phyloP scores from a whole-genome alignment of 768 basidiomycete species.

The Phanerodontia chrysosporium region DNA sequence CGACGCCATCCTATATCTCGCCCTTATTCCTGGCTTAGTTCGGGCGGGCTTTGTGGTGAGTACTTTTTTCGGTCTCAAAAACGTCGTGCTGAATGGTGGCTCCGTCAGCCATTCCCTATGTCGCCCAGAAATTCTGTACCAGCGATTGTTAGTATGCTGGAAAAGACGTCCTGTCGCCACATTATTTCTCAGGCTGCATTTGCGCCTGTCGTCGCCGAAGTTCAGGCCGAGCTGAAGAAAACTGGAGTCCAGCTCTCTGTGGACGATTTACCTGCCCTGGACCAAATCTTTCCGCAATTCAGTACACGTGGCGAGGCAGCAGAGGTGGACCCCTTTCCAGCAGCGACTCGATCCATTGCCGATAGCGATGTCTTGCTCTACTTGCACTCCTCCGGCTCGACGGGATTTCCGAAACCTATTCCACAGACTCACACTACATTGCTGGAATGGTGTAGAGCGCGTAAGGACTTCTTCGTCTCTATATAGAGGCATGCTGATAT shows the following conservation, averaged over 20 bases:
- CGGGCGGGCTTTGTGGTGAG: slow-evolving; percentile 14
- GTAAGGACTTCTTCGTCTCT: not conserved
- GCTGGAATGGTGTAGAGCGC: not conserved
- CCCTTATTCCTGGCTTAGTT: slow-evolving; percentile 17
- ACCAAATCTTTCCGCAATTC: slow-evolving; percentile 2
- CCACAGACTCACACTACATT: not conserved
- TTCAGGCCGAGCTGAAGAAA: slow-evolving; percentile 3
- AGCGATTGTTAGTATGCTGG: slow-evolving; percentile 33
- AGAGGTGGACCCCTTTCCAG: slow-evolving; percentile 11
- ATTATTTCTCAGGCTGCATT: slow-evolving; percentile 20
- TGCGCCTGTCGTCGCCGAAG: slow-evolving; percentile 11
- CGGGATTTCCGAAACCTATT: slow-evolving; percentile 26
- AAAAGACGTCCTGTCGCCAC: slow-evolving; percentile 19
- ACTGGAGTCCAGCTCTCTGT: not conserved
- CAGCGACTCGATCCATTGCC: not conserved
- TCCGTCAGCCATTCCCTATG: slow-evolving; percentile 27
- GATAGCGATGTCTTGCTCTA: not conserved
- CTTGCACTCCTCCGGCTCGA: slow-evolving; percentile 20
- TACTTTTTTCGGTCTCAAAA: slow-evolving; percentile 12
- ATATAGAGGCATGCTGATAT: not conserved
- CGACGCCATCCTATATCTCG: slow-evolving; percentile 24
- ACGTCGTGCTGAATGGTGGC: not conserved
- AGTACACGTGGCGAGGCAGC: slow-evolving; percentile 2
- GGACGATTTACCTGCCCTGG: not conserved
- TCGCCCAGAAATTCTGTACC: slow-evolving; percentile 30